Evolutionary conservation across 176 grass and related monocot species (phyloP).

Genomic region (Carex parvula): DNA sequence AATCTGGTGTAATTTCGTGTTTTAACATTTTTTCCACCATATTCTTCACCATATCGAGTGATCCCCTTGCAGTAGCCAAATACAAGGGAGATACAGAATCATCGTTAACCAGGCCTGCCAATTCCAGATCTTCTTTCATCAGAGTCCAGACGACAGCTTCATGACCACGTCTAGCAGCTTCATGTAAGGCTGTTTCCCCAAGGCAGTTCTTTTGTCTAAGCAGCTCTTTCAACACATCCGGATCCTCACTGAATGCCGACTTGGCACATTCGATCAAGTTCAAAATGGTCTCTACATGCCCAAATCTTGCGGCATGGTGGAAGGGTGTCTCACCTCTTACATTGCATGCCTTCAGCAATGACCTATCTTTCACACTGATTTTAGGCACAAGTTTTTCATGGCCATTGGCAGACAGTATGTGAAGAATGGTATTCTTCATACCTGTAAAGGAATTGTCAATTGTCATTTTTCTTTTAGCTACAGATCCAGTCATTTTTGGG

Average conservation of each 20-base stretch:
- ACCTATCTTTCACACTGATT: background rate
- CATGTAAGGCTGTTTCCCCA: slow-evolving; percentile 16
- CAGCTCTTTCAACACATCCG: background rate
- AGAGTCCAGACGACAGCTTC: background rate
- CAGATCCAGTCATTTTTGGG: too few relatives aligned
- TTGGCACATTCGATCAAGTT: background rate
- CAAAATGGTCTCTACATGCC: background rate
- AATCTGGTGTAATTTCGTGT: background rate
- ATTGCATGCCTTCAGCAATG: background rate
- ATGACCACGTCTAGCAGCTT: background rate
- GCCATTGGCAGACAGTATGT: background rate
- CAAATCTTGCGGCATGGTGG: slow-evolving; percentile 22
- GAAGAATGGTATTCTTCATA: slow-evolving; percentile 7
- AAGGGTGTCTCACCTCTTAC: slow-evolving; percentile 12
- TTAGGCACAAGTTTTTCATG: background rate
- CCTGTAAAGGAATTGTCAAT: background rate
- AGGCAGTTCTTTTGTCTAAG: background rate
- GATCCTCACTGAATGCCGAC: background rate
- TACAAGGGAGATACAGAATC: background rate
- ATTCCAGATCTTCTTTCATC: background rate
- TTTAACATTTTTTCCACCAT: background rate
- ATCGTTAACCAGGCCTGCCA: background rate
- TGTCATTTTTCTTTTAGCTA: too few relatives aligned
- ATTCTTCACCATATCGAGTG: background rate
- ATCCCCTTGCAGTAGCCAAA: background rate